Conservation (phyloP, 495 filamentous ascomycete genomes). For the Hypoxylon perforatum region DNA sequence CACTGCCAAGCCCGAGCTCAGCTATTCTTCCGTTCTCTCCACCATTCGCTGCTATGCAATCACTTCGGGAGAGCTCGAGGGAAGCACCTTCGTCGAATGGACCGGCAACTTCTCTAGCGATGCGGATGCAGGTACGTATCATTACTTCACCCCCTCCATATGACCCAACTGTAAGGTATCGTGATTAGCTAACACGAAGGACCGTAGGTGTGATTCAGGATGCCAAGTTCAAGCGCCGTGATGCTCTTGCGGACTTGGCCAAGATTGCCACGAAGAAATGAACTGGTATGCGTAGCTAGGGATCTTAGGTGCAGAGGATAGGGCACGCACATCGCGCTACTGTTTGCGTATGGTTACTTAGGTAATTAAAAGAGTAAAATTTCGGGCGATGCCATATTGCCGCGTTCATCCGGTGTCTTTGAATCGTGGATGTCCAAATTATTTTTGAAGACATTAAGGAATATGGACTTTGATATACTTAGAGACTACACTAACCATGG, state of each 20-base stretch:
- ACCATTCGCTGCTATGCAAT: constrained; percentile 70
- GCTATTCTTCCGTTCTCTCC: constrained; percentile 69
- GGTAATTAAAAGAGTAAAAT: background rate
- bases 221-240: constrained; percentile 77
- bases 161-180: background rate
- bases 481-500: too few relatives aligned
- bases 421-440: too few relatives aligned
- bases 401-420: too few relatives aligned
- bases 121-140: constrained; percentile 70
- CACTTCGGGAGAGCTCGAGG: constrained; percentile 68
- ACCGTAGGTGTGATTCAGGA: constrained; percentile 72
- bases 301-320: background rate
- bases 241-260: constrained; percentile 72
- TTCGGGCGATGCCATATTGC: too few relatives aligned
- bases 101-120: constrained; percentile 73
- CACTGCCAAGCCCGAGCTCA: constrained; percentile 65
- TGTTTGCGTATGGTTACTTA: background rate
- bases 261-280: constrained; percentile 62
- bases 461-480: too few relatives aligned
- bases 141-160: background rate
- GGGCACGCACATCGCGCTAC: background rate
- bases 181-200: constrained; percentile 22
- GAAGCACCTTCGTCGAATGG: constrained; percentile 72
- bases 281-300: background rate
- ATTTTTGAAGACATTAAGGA: too few relatives aligned